Conservation (phyloP, 768 basidiomycete species). For the Phallus indusiatus region DNA sequence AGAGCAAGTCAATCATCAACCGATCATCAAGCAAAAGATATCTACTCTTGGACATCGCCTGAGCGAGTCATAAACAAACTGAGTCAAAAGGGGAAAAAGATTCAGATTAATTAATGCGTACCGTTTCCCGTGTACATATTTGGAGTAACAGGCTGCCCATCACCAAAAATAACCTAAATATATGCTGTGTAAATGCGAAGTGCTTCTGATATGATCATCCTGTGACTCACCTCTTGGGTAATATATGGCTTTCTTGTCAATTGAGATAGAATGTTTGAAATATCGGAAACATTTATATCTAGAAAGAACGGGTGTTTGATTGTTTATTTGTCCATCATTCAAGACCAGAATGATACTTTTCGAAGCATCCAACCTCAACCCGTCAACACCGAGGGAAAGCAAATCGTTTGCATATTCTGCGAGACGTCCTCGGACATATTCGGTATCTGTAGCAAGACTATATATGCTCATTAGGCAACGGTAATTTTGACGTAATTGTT, state of each 20-base stretch:
- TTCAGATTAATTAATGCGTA: neutral
- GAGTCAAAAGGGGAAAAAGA: neutral
- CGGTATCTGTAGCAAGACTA: slow-evolving; percentile 47
- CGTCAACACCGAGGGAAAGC: slow-evolving; percentile 51
- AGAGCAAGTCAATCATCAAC: neutral
- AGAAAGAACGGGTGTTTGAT: neutral
- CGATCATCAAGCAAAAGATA: neutral
- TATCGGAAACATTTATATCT: slow-evolving; percentile 48
- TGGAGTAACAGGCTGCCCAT: slow-evolving; percentile 44
- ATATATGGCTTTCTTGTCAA: slow-evolving; percentile 41
- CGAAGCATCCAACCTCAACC: slow-evolving; percentile 53
- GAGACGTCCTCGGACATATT: slow-evolving; percentile 45
- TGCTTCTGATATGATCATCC: neutral
- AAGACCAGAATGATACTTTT: slow-evolving; percentile 35
- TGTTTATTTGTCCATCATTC: neutral
- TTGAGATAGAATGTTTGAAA: slow-evolving; percentile 42
- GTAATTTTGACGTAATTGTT: neutral
- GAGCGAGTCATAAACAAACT: neutral
- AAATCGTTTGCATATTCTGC: slow-evolving; percentile 53
- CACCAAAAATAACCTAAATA: slow-evolving; percentile 27
- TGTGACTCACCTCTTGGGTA: slow-evolving; percentile 40
- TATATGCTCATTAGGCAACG: neutral
- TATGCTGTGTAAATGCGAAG: neutral
- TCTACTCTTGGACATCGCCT: slow-evolving; percentile 55
- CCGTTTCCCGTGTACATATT: slow-evolving; percentile 45